Evolutionary conservation across 371 early-diverging fungal species (phyloP).

Genomic region (Coemansia sp.): DNA sequence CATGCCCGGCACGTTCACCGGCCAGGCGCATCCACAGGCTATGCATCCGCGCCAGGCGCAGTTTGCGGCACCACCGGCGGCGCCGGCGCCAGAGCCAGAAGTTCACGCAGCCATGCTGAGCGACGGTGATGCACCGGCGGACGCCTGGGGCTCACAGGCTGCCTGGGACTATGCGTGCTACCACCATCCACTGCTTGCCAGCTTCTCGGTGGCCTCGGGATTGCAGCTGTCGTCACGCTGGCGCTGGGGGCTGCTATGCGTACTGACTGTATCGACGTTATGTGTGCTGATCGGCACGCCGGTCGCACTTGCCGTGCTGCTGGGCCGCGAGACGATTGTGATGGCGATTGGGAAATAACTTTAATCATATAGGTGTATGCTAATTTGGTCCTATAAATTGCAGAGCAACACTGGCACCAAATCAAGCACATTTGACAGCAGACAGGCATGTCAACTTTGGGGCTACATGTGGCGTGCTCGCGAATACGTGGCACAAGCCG

Average conservation of each 20-base stretch:
- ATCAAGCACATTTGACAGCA: too few relatives aligned
- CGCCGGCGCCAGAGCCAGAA: not conserved
- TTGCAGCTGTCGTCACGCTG: conserved; percentile 22
- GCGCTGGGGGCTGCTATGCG: conserved; percentile 36
- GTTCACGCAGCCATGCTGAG: not conserved
- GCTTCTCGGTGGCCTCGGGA: conserved; percentile 36
- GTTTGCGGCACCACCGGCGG: not conserved
- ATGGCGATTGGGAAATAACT: not conserved
- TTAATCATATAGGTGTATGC: too few relatives aligned
- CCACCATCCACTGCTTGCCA: conserved; percentile 39
- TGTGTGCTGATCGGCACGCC: conserved; percentile 36
- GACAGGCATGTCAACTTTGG: too few relatives aligned
- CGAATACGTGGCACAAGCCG: too few relatives aligned
- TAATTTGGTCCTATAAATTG: too few relatives aligned
- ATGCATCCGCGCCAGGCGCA: not conserved
- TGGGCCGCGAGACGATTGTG: conserved; percentile 10
- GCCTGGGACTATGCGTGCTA: conserved; percentile 44
- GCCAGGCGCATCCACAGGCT: not conserved
- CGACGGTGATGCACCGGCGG: conserved; percentile 4
- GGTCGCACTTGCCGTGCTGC: conserved; percentile 25
- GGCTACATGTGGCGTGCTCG: too few relatives aligned
- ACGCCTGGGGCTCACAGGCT: conserved; percentile 28
- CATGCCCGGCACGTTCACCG: not conserved
- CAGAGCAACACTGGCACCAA: too few relatives aligned
- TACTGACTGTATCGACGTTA: conserved; percentile 11